These are phyloP conservation scores for Smallanthus sonchifolius DNA, from an alignment of 129 eudicot species.

Conservation along the genomic window DNA sequence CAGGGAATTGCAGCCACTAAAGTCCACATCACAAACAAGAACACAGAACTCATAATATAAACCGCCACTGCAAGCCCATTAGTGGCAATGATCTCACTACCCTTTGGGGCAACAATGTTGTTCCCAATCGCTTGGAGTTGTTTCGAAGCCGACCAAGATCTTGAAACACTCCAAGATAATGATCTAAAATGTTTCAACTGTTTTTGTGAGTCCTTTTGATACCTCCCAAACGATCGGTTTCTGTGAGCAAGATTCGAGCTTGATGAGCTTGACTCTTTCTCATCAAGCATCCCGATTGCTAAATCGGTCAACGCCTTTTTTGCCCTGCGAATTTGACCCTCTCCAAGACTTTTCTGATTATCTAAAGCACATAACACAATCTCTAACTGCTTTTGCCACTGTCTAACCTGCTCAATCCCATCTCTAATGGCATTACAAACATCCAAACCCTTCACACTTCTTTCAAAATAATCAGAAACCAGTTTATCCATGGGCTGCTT, in stretches of 20 bases:
- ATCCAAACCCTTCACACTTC: constrained; percentile 75
- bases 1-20: constrained; percentile 92
- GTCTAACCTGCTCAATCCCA: constrained; percentile 62
- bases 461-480: constrained; percentile 55
- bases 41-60: constrained; percentile 65
- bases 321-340: constrained; percentile 68
- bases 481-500: constrained; percentile 48
- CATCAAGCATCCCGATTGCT: constrained; percentile 67
- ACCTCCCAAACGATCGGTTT: constrained; percentile 29
- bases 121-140: constrained; percentile 36
- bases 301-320: constrained; percentile 69
- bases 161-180: constrained; percentile 32
- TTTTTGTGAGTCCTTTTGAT: constrained; percentile 24
- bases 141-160: constrained; percentile 32
- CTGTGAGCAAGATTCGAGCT: constrained; percentile 20
- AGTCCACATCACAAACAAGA: constrained; percentile 80
- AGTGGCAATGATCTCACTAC: constrained; percentile 38
- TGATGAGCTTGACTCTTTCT: constrained; percentile 10
- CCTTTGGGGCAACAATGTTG: constrained; percentile 24
- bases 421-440: constrained; percentile 75
- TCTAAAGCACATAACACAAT: constrained; percentile 67
- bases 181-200: constrained; percentile 24
- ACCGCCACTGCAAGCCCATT: constrained; percentile 43
- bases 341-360: constrained; percentile 54
- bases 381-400: constrained; percentile 68